Base-by-base conservation (phyloP, 2,329 filamentous ascomycete genomes). In the Fusarium luffae region DNA sequence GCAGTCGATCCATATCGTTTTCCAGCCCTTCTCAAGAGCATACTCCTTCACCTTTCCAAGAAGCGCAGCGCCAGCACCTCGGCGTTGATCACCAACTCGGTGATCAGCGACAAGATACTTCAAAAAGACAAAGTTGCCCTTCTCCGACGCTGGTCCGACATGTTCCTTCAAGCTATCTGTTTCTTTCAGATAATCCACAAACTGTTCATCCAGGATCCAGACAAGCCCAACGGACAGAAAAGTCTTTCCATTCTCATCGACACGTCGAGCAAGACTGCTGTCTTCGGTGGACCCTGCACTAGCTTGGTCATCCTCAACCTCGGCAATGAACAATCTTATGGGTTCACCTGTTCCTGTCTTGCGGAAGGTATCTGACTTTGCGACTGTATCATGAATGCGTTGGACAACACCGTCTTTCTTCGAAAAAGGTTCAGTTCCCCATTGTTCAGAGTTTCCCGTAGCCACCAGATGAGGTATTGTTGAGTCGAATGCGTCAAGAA, bases 401-500 rank as follows among this genome's bases (percentile, higher is more conserved):
- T 75, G 63, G 5, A 54, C 9, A 21, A 76, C 76, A 16, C 64
- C 71, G 25, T 74, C 48, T 34, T 68, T 72, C 11, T 57, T 56
- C 7, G 73, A 75, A 41, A 77, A 74, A 21, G 63, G 76, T 60
- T 67, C 50, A 19, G 63, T 49, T 10, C 75, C 75, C 75, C 77
- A 78, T 72, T 76, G 76, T n/a, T 50, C 71, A 49, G 59, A 68
- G 48, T 72, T 77, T 34, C 73, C 77, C 19, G 72, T 59, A 14
- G 72, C 70, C 40, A 50, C 66, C 47, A 79, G 72, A 55, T 75
- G 68, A 48, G 74, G 70, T 40, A 79, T 48, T 11, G 70, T 73
- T 12, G 74, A 77, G 63, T 77, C 72, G 67, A 78, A 77, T 48
- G 75, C 76, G 27, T 71, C 69, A 30, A 75, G 57, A 43, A 79